Evolutionary conservation across 1,284 basidiomycete species (phyloP).

Genomic region (Naganishia sp.): DNA sequence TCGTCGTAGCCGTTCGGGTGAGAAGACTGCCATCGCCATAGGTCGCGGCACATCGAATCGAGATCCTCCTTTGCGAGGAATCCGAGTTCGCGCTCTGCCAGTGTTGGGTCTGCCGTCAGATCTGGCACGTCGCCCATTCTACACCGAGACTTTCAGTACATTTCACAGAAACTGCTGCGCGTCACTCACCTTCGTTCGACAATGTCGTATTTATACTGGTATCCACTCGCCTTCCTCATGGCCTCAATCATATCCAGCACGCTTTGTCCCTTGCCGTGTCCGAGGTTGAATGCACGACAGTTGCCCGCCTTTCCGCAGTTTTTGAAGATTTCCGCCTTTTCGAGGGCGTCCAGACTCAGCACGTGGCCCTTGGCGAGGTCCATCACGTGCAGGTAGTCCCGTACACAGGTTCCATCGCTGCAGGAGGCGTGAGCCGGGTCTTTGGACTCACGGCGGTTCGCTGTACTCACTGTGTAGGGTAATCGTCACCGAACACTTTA

Average conservation of each 20-base stretch:
- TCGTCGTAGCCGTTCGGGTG: slow-evolving; percentile 32
- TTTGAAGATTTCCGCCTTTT: slow-evolving; percentile 48
- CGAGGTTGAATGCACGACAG: slow-evolving; percentile 95
- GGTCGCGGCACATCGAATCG: slow-evolving; percentile 74
- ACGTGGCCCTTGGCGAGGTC: slow-evolving; percentile 93
- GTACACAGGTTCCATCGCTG: slow-evolving; percentile 90
- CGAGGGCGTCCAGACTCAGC: slow-evolving; percentile 79
- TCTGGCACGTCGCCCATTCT: slow-evolving; percentile 95
- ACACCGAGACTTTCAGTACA: slow-evolving; percentile 16
- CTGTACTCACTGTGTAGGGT: slow-evolving; percentile 77
- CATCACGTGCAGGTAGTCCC: slow-evolving; percentile 97
- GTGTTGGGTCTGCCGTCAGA: slow-evolving; percentile 86
- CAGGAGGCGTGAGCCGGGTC: not conserved
- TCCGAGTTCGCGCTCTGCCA: slow-evolving; percentile 91
- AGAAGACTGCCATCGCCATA: slow-evolving; percentile 35
- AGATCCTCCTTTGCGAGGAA: slow-evolving; percentile 82
- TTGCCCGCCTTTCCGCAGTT: slow-evolving; percentile 55
- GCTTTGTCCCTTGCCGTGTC: slow-evolving; percentile 87
- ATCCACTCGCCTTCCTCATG: slow-evolving; percentile 89
- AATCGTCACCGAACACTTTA: slow-evolving; percentile 97
- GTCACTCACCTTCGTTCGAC: slow-evolving; percentile 76
- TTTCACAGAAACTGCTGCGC: not conserved
- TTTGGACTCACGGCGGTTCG: not conserved
- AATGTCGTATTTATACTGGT: slow-evolving; percentile 84
- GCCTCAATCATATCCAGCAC: slow-evolving; percentile 94